Evolutionary conservation across 2,329 filamentous ascomycete species (phyloP), one percentile per base, ranked within the genome.

Genomic region (Myrmaecium sp.): DNA sequence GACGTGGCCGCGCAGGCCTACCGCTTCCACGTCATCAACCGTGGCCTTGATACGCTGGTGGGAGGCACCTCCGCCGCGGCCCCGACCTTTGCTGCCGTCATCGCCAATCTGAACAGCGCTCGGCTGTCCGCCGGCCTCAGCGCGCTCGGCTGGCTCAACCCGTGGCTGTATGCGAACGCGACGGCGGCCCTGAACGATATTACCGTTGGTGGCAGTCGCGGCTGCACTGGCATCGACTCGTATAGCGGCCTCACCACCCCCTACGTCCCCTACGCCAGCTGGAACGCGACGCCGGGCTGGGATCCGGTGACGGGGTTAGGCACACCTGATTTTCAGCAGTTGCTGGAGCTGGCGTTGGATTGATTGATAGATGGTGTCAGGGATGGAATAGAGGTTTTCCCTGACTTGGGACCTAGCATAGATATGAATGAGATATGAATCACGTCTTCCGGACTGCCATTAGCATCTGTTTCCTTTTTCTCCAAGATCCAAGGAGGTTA

Each of bases 251-350:
- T 53, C 4, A 17, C 32, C 1, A 47, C 58, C 16, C 54, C 51
- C 2, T 37, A 37, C 25, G 52, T 64, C 4, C 53, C 49, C 3
- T 49, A 54, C 37, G 61, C 62, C 1, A 52, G 54, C 20, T 65
- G 60, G 59, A 62, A 62, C 41, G 60, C 61, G 13, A 61, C 56
- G 0, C 33, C 41, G 16, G 59, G 58, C 2, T 64, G 60, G 60
- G 59, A 64, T 39, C 58, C 60, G 1, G 58, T 55, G 4, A 63
- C 59, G 9, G 59, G 59, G 1, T 41, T 47, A 17, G 49, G 49
- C 5, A 52, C 49, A 15, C 49, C 49, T 1, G 41, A 51, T 24
- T 50, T 53, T 28, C 37, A 37, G 24, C 40, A 46, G 34, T 34
- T 54, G 24, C 35, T 51, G 16, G 33, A 41, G 30, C 32, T 51